These are phyloP conservation scores for Smallanthus sonchifolius DNA, from an alignment of 129 eudicot genomes.

Conservation along the genomic window DNA sequence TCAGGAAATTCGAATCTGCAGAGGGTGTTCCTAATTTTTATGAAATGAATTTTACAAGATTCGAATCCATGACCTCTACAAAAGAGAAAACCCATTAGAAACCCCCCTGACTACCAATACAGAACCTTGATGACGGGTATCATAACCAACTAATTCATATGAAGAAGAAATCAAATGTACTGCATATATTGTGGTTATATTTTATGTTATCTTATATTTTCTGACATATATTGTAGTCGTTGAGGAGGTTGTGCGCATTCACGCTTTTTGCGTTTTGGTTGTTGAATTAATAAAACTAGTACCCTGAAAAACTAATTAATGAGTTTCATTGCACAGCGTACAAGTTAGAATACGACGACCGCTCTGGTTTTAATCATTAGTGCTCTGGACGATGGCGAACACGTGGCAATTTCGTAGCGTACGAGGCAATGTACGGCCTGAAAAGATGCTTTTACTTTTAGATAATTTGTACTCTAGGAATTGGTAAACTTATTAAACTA, in stretches of 20 bases:
- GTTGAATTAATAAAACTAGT: constrained; percentile 17
- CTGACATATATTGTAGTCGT: not conserved
- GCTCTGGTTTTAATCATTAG: constrained; percentile 10
- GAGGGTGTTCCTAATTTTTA: too few species aligned
- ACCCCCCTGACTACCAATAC: too few species aligned
- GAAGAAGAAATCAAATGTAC: too few species aligned
- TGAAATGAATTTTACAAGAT: too few species aligned
- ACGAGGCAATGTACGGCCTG: not conserved
- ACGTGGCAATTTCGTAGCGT: not conserved
- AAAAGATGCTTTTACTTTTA: not conserved
- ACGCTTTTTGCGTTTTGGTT: constrained; percentile 4
- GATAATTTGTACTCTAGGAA: not conserved
- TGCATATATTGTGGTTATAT: too few species aligned
- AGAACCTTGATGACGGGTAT: too few species aligned
- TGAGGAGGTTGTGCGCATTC: constrained; percentile 15
- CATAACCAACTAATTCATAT: too few species aligned
- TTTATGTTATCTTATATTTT: not conserved
- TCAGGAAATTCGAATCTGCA: too few species aligned
- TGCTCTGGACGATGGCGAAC: not conserved
- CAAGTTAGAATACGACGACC: not conserved
- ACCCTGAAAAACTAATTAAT: not conserved
- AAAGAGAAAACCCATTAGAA: too few species aligned
- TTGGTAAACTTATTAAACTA: not conserved
- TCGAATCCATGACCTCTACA: too few species aligned
- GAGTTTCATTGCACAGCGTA: constrained; percentile 12